Base-by-base conservation (phyloP, 306 rosid species). In the Acacia melanoxylon region DNA sequence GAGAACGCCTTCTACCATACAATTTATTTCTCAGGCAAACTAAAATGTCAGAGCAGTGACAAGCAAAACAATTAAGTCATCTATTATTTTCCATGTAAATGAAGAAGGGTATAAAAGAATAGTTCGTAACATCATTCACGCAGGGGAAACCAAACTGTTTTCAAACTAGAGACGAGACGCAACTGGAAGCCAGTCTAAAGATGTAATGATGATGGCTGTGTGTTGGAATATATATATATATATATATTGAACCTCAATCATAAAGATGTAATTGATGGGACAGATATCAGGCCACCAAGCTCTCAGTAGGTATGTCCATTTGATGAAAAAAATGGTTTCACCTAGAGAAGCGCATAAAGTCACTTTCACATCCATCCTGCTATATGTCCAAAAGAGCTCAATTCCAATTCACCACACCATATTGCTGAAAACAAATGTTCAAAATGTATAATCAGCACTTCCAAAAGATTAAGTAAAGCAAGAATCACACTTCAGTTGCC, bases 1-100 rank as follows among this genome's bases (percentile, higher is more conserved):
- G 3, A 83, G 1, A 79, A 41, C 74, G 78, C 69, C 19, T 69
- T 42, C 33, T 59, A 22, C 54, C 70, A 59, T 14, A 75, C 22
- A 1, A 41, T 22, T 41, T 29, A 59, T 25, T 59, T 40, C 58
- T 40, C 11, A 22, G 4, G 35, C 68, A 20, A n/a, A 37, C 44
- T 19, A 19, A 33, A 20, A 14, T 19, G 5, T 33, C 44, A 8
- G 10, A 76, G 35, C 24, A 24, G 15, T 41, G 52, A 59, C 80
- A 42, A 59, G 70, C 27, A 22, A 29, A 25, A 75, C 22, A 41
- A 59, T 10, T 7, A 37, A 24, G 52, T 11, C 29, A 37, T 75
- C 10, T 13, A 19, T 56, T 75, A 5, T 40, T 37, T 37, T 22
- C 19, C 22, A 20, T 37, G 68, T 5, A n/a, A 35, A 56, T 52